These are phyloP conservation scores for Nevesoporus exiguus DNA, from an alignment of 768 basidiomycete species.

Conservation along the genomic window DNA sequence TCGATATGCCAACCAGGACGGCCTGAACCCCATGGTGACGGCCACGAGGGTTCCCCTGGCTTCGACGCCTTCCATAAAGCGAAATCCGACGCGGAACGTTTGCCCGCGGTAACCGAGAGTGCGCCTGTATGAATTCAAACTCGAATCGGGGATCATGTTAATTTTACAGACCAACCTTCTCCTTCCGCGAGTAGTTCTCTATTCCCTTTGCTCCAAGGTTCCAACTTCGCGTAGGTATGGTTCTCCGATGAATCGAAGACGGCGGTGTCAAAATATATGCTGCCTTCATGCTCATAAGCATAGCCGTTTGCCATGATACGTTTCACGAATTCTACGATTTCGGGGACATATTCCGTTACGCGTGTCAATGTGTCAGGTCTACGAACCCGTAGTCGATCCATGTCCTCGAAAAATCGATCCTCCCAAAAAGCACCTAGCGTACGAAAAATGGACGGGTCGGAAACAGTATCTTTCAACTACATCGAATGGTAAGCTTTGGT, in stretches of 20 bases:
- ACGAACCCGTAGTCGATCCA: constrained; percentile 82
- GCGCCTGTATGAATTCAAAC: constrained; percentile 41
- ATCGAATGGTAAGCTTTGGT: constrained; percentile 7
- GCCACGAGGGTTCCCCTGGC: constrained; percentile 95
- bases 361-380: constrained; percentile 90
- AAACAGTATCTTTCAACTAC: constrained; percentile 76
- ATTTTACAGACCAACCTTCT: constrained; percentile 57
- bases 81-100: constrained; percentile 87
- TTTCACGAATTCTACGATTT: constrained; percentile 88
- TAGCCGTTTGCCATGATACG: constrained; percentile 84
- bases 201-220: constrained; percentile 96
- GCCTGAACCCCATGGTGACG: constrained; percentile 89
- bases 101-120: constrained; percentile 53
- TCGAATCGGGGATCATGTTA: too few species aligned
- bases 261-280: constrained; percentile 88
- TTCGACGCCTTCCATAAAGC: constrained; percentile 98
- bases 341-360: constrained; percentile 95
- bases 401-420: constrained; percentile 83
- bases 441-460: constrained; percentile 83
- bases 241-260: constrained; percentile 72
- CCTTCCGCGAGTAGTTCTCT: constrained; percentile 85
- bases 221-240: constrained; percentile 90
- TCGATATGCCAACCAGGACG: constrained; percentile 99
- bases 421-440: constrained; percentile 88
- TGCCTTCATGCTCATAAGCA: constrained; percentile 66